Evolutionary conservation across 2,329 filamentous ascomycete genomes (phyloP).

Genomic region (Aspergillus uvarum): DNA sequence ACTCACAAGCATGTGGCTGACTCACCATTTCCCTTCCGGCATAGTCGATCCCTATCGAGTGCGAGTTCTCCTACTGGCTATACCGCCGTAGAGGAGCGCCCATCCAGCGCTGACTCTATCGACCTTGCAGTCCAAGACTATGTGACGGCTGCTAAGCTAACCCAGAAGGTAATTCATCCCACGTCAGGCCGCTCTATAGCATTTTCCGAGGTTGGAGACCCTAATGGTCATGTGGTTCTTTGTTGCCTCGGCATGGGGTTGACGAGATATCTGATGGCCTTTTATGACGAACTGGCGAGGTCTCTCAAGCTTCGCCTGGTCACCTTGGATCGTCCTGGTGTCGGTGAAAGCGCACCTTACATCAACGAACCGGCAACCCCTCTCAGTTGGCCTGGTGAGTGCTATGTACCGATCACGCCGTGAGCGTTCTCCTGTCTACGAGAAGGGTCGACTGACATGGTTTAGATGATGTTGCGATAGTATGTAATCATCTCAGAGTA

Average conservation of each 20-base stretch:
- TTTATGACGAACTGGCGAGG: constrained; percentile 91
- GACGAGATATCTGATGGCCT: constrained; percentile 92
- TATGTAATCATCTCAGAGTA: constrained; percentile 88
- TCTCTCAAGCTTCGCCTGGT: constrained; percentile 87
- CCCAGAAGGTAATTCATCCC: constrained; percentile 83
- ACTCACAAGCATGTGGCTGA: constrained; percentile 32
- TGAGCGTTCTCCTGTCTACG: neutral
- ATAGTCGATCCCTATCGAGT: constrained; percentile 42
- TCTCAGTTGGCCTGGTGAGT: constrained; percentile 86
- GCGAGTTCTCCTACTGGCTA: constrained; percentile 41
- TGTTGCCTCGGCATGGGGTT: constrained; percentile 98
- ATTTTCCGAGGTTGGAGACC: constrained; percentile 94
- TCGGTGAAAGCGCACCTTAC: constrained; percentile 87
- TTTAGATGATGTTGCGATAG: constrained; percentile 79
- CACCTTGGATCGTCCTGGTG: constrained; percentile 88
- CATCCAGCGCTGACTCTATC: constrained; percentile 78
- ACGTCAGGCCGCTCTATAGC: constrained; percentile 85
- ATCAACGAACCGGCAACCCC: constrained; percentile 79
- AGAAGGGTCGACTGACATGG: constrained; percentile 9
- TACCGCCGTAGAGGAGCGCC: constrained; percentile 66
- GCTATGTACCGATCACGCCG: neutral
- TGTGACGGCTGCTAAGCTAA: constrained; percentile 76
- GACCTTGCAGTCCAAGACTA: constrained; percentile 86
- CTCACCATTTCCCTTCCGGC: constrained; percentile 25
- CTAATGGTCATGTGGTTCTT: constrained; percentile 86